Evolutionary conservation across 2,329 filamentous ascomycete species (phyloP).

Genomic region (Talaromyces pinophilus): DNA sequence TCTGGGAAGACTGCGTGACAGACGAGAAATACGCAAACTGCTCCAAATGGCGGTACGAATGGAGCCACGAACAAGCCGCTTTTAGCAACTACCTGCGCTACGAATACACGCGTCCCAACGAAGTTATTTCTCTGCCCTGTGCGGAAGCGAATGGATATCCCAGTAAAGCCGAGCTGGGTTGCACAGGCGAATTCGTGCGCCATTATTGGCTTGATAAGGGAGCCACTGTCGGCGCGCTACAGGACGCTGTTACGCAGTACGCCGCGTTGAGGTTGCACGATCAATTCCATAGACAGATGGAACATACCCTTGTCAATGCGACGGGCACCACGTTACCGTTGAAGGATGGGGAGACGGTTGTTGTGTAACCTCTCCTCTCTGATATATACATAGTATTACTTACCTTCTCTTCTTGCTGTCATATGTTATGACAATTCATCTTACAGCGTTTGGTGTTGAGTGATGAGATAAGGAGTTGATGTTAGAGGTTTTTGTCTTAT

Average conservation of each 20-base stretch:
- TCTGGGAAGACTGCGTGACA: constrained; percentile 22
- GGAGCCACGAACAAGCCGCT: constrained; percentile 23
- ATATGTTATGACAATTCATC: not conserved
- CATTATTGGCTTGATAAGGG: constrained; percentile 22
- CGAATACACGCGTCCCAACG: constrained; percentile 10
- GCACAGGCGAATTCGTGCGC: constrained; percentile 20
- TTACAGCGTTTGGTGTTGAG: not conserved
- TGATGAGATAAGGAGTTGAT: constrained; percentile 1
- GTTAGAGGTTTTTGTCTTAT: not conserved
- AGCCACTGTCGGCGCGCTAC: constrained; percentile 6
- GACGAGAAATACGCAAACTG: constrained; percentile 12
- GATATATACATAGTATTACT: not conserved
- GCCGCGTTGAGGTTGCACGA: constrained; percentile 20
- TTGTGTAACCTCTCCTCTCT: constrained; percentile 4
- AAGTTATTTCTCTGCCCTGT: constrained; percentile 18
- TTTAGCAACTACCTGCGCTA: constrained; percentile 23
- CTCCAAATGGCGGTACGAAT: constrained; percentile 23
- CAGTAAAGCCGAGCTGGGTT: constrained; percentile 6
- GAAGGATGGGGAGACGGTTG: constrained; percentile 11
- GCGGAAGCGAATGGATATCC: constrained; percentile 22
- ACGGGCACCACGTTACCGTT: constrained; percentile 15
- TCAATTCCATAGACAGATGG: constrained; percentile 17
- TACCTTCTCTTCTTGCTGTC: not conserved
- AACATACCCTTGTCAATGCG: constrained; percentile 20
- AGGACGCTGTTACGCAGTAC: constrained; percentile 20